phyloP scores from a whole-genome alignment of 768 basidiomycete species.

The Lanmaoa rubissima region DNA sequence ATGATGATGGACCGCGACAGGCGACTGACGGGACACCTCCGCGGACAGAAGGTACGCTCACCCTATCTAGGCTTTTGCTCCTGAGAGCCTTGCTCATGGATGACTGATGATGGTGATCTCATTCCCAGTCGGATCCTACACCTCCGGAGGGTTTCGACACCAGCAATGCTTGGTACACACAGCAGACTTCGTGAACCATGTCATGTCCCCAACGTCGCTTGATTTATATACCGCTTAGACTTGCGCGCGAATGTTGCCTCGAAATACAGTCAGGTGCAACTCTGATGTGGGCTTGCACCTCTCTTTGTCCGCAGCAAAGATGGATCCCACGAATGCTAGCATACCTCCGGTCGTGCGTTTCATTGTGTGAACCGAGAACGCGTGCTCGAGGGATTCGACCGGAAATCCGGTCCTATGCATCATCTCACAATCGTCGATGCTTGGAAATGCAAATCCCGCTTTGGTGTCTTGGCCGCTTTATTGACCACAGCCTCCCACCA shows the following conservation, averaged over 20 bases:
- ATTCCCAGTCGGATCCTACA: constrained; percentile 55
- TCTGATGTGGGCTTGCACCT: background rate
- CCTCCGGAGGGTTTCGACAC: constrained; percentile 72
- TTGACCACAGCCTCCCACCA: background rate
- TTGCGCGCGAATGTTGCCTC: background rate
- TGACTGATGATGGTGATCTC: background rate
- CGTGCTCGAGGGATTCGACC: background rate
- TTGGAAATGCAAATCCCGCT: background rate
- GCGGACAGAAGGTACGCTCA: constrained; percentile 79
- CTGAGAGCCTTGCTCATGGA: background rate
- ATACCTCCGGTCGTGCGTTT: background rate
- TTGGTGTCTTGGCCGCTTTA: background rate
- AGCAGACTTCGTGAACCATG: constrained; percentile 41
- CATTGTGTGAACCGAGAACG: background rate
- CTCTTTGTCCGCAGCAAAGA: background rate
- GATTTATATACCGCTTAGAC: constrained; percentile 22
- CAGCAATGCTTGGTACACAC: constrained; percentile 72
- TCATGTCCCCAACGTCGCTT: constrained; percentile 24
- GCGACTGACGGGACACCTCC: constrained; percentile 78
- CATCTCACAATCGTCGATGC: background rate
- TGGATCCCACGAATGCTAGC: background rate
- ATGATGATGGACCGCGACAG: constrained; percentile 96
- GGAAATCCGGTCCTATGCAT: background rate
- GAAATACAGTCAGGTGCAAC: background rate
- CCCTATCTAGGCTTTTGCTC: background rate